These are phyloP conservation scores for Kandelia obovata DNA, from an alignment of 345 rosid genomes.

Conservation along the genomic window DNA sequence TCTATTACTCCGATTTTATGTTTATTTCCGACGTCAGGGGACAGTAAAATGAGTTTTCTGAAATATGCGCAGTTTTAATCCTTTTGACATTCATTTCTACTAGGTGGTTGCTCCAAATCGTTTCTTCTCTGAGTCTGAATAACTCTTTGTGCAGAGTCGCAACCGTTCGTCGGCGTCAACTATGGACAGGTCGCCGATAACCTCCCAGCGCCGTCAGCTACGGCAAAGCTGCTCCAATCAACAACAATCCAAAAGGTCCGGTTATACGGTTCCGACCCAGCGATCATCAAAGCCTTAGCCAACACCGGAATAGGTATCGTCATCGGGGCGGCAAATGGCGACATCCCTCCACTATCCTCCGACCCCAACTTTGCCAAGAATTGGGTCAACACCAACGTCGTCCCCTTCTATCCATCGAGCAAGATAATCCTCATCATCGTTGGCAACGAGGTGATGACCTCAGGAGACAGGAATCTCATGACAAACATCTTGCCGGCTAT, in stretches of 20 bases:
- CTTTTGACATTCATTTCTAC: neutral
- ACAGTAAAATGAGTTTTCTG: no score
- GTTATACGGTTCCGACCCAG: conserved; percentile 84
- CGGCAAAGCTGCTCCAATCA: conserved; percentile 76
- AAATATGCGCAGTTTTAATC: neutral
- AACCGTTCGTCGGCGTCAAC: conserved; percentile 78
- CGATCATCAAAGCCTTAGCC: conserved; percentile 67
- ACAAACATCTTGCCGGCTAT: conserved; percentile 74
- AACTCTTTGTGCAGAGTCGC: conserved; percentile 39
- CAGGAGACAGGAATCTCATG: conserved; percentile 46
- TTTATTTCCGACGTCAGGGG: no score
- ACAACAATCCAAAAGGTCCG: conserved; percentile 68
- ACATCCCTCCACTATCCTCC: conserved; percentile 68
- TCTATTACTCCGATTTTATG: no score
- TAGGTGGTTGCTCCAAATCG: neutral
- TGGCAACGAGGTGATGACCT: conserved; percentile 81
- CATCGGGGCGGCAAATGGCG: conserved; percentile 75
- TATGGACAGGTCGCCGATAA: conserved; percentile 90
- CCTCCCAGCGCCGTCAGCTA: conserved; percentile 78
- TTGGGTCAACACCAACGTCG: conserved; percentile 73
- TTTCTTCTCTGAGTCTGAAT: neutral
- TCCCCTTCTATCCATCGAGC: conserved; percentile 80
- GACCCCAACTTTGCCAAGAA: conserved; percentile 71
- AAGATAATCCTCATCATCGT: conserved; percentile 72
- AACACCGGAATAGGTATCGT: conserved; percentile 73